These are phyloP conservation scores for Kwoniella botswanensis DNA, from an alignment of 768 basidiomycete species.

Conservation along the genomic window DNA sequence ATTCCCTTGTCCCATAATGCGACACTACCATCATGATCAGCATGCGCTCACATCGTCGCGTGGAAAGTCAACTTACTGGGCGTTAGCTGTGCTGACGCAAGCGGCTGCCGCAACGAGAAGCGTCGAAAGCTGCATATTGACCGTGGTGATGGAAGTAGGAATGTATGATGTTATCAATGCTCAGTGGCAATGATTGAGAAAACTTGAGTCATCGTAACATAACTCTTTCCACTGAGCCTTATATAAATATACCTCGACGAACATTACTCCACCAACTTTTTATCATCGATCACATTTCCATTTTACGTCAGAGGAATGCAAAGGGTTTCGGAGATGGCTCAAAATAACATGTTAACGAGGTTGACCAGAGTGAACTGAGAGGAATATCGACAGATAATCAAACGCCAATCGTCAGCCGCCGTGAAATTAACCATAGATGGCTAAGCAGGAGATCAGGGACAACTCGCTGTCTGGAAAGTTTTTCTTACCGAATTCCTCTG, in stretches of 20 bases:
- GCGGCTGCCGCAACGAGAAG: not conserved
- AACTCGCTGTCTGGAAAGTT: not conserved
- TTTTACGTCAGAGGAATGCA: not conserved
- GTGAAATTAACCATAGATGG: constrained; percentile 9
- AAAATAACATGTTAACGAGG: not conserved
- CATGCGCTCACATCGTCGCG: not conserved
- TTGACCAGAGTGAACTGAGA: not conserved
- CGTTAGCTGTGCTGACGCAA: constrained; percentile 12
- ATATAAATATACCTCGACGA: not conserved
- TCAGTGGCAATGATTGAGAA: not conserved
- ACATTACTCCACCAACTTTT: constrained; percentile 4
- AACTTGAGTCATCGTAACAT: not conserved
- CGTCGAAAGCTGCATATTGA: constrained; percentile 4
- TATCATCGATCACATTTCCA: not conserved
- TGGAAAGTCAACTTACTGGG: constrained; percentile 16
- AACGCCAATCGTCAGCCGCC: constrained; percentile 2
- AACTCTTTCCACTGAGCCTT: not conserved
- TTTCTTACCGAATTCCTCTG: not conserved
- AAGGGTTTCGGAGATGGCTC: not conserved
- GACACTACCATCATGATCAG: constrained; percentile 18
- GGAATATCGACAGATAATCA: not conserved
- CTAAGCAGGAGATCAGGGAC: not conserved
- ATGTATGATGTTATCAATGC: not conserved
- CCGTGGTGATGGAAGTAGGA: not conserved
- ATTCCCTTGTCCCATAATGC: constrained; percentile 45